These are phyloP conservation scores for Cytospora paraplurivora DNA, from an alignment of 2,329 filamentous ascomycete genomes.

Conservation along the genomic window DNA sequence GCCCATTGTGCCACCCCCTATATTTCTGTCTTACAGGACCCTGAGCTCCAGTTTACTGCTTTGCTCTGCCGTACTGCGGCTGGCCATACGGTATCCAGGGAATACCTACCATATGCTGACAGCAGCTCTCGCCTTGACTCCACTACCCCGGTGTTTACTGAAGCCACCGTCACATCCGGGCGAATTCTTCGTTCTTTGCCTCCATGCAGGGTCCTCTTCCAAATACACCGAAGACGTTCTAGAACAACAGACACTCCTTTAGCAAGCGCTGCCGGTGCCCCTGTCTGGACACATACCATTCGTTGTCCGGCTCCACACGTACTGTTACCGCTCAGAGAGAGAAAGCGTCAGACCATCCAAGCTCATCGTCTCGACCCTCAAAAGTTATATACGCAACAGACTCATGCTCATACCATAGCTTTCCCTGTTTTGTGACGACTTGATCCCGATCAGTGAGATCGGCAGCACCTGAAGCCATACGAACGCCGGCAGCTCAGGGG, in stretches of 20 bases:
- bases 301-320: constrained; percentile 7
- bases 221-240: neutral
- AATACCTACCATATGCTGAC: too few species aligned
- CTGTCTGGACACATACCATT: constrained; percentile 4
- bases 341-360: constrained; percentile 14
- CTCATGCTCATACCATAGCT: neutral
- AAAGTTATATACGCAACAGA: neutral
- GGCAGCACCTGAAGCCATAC: neutral
- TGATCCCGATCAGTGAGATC: neutral
- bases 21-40: too few species aligned
- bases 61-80: too few species aligned
- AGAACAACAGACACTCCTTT: constrained; percentile 4
- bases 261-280: constrained; percentile 3
- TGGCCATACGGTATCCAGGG: too few species aligned
- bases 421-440: neutral
- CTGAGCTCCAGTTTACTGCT: too few species aligned
- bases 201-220: too few species aligned
- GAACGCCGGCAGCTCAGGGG: neutral
- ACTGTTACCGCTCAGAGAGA: constrained; percentile 3
- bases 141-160: too few species aligned
- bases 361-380: neutral
- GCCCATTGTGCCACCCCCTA: neutral
- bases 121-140: too few species aligned
- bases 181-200: too few species aligned
- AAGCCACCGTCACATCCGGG: neutral